These are phyloP conservation scores for Auriscalpium vulgare DNA, from an alignment of 768 basidiomycete species.

Conservation along the genomic window DNA sequence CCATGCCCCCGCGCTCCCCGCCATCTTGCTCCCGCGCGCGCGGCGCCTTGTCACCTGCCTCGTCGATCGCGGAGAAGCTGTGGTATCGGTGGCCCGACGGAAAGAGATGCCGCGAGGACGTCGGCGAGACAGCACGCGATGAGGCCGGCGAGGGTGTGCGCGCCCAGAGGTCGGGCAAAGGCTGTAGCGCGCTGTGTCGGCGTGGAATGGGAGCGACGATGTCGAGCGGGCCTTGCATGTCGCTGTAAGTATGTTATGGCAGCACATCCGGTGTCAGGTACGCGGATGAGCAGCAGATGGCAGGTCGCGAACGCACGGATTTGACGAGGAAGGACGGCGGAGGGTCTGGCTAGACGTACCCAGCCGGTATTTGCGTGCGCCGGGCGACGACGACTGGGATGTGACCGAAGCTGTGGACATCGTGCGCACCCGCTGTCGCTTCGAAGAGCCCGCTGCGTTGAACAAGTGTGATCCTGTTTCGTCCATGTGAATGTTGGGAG, in stretches of 20 bases:
- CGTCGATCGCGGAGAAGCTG: constrained; percentile 39
- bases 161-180: constrained; percentile 40
- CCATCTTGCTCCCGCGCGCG: constrained; percentile 13
- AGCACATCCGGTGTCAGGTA: too few relatives aligned
- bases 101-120: constrained; percentile 23
- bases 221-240: constrained; percentile 16
- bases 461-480: not conserved
- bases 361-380: too few relatives aligned
- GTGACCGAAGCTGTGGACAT: constrained; percentile 1
- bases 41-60: constrained; percentile 22
- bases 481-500: constrained; percentile 8
- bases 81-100: constrained; percentile 14
- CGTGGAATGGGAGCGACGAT: constrained; percentile 63
- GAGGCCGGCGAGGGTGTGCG: constrained; percentile 39
- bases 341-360: too few relatives aligned
- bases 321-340: too few relatives aligned
- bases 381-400: not conserved
- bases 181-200: constrained; percentile 48
- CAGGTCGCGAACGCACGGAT: too few relatives aligned
- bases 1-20: constrained; percentile 33
- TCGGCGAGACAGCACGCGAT: constrained; percentile 40
- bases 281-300: too few relatives aligned
- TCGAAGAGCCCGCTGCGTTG: not conserved
- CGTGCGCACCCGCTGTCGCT: not conserved
- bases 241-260: too few relatives aligned